Percentiles rank a stretch among this genome's conserved stretches.
Conservation (phyloP, 164 flowering plant species). For the Chimonanthus salicifolius region DNA sequence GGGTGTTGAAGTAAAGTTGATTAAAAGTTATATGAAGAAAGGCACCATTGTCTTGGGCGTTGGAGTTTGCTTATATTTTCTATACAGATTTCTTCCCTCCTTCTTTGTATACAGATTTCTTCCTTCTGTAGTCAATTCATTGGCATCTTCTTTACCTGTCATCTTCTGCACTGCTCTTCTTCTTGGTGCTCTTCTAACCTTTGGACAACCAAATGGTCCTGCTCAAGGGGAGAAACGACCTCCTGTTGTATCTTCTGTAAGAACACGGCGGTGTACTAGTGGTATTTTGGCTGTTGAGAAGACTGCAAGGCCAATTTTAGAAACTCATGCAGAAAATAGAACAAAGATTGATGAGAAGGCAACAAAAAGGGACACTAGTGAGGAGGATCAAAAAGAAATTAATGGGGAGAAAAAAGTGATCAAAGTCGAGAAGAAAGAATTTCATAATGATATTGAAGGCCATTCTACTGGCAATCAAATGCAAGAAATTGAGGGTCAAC, state of each 20-base stretch:
- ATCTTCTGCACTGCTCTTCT: conserved; percentile 75
- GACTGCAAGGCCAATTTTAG: conserved; percentile 29
- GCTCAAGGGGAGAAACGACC: conserved; percentile 29
- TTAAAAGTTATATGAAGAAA: conserved; percentile 34
- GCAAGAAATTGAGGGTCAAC: not conserved
- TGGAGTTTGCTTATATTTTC: conserved; percentile 31
- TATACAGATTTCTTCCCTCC: conserved; percentile 53
- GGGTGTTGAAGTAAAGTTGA: conserved; percentile 27
- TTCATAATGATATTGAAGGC: conserved; percentile 8
- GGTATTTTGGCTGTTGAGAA: conserved; percentile 36
- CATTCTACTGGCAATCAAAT: not conserved
- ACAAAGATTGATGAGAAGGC: conserved; percentile 22
- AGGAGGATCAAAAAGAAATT: conserved; percentile 21
- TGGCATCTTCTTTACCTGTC: conserved; percentile 78
- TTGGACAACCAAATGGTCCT: conserved; percentile 60
- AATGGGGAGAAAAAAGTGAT: conserved; percentile 20
- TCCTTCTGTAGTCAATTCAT: conserved; percentile 56
- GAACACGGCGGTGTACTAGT: conserved; percentile 19
- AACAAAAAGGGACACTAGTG: conserved; percentile 12
- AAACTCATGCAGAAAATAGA: conserved; percentile 21
- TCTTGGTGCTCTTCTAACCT: conserved; percentile 82
- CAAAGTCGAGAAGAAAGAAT: conserved; percentile 20
- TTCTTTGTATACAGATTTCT: conserved; percentile 41
- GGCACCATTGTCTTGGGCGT: conserved; percentile 38
- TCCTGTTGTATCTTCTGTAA: conserved; percentile 32